Conservation (phyloP, 2,329 filamentous ascomycete genomes). For the Pestalotiopsis sp. region DNA sequence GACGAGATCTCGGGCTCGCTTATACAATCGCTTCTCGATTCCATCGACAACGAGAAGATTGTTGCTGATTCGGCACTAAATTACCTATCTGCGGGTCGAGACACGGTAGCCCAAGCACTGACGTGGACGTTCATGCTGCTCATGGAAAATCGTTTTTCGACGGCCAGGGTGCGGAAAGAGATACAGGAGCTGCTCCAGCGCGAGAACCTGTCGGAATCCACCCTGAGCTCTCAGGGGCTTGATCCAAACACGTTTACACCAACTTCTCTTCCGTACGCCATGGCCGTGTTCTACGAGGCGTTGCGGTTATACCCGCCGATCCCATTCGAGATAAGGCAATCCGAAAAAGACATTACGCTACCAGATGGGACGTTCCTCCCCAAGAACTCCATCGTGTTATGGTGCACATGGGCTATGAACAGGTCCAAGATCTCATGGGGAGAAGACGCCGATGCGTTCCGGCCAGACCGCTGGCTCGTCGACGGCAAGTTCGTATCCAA, state of each 20-base stretch:
- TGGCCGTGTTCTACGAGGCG: constrained; percentile 62
- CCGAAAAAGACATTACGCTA: constrained; percentile 48
- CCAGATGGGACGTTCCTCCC: constrained; percentile 63
- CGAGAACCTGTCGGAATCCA: not conserved
- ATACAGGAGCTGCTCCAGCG: constrained; percentile 28
- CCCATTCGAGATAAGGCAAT: constrained; percentile 66
- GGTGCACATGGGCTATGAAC: constrained; percentile 66
- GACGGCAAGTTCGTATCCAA: constrained; percentile 42
- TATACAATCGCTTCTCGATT: constrained; percentile 60
- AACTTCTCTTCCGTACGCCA: constrained; percentile 51
- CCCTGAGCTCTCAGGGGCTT: constrained; percentile 2
- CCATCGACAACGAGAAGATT: constrained; percentile 52
- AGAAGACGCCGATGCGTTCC: constrained; percentile 53
- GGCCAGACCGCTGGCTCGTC: constrained; percentile 57
- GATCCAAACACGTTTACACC: constrained; percentile 40
- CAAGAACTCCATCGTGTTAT: constrained; percentile 54
- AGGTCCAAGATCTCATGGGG: constrained; percentile 58
- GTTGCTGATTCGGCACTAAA: constrained; percentile 67
- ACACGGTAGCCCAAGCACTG: constrained; percentile 64
- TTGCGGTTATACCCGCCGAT: constrained; percentile 64
- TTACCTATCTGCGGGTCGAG: constrained; percentile 64
- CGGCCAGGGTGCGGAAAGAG: constrained; percentile 43
- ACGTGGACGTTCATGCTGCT: constrained; percentile 66
- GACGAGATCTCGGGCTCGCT: constrained; percentile 52
- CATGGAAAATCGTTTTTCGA: constrained; percentile 47